phyloP scores from a whole-genome alignment of 345 rosid species.

The Citropsis articulata region DNA sequence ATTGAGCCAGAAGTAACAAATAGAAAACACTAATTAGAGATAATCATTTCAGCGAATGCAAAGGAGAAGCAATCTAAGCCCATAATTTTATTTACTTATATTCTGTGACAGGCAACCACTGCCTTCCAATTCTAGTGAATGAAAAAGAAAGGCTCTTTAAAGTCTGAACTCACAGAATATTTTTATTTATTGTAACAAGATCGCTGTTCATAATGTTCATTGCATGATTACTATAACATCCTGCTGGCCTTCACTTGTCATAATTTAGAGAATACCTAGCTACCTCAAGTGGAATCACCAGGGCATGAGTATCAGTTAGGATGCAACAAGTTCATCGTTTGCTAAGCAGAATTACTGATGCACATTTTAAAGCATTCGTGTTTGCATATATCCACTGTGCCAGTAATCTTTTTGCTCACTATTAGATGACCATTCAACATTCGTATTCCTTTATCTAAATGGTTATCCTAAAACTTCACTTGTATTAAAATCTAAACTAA shows the following conservation, averaged over 20 bases:
- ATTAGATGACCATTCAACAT: neutral
- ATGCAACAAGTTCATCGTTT: neutral
- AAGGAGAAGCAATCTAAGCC: slow-evolving; percentile 8
- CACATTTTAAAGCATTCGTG: neutral
- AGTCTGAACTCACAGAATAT: neutral
- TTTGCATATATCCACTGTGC: neutral
- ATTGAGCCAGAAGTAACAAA: slow-evolving; percentile 10
- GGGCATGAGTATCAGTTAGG: neutral
- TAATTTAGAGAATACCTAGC: neutral
- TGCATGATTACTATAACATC: neutral
- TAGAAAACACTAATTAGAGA: slow-evolving; percentile 16
- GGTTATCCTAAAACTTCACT: neutral
- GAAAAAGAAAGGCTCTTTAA: neutral
- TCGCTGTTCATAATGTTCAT: neutral
- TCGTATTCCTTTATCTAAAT: neutral
- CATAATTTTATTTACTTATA: neutral
- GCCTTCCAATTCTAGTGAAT: neutral
- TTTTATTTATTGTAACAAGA: neutral
- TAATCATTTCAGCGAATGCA: slow-evolving; percentile 7
- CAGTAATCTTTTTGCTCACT: neutral
- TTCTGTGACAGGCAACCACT: neutral
- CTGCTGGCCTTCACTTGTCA: neutral
- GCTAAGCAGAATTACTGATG: neutral
- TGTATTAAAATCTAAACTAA: neutral
- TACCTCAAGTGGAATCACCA: neutral